phyloP scores from a whole-genome alignment of 1,139 yeast species.

The Suhomyces maxii region DNA sequence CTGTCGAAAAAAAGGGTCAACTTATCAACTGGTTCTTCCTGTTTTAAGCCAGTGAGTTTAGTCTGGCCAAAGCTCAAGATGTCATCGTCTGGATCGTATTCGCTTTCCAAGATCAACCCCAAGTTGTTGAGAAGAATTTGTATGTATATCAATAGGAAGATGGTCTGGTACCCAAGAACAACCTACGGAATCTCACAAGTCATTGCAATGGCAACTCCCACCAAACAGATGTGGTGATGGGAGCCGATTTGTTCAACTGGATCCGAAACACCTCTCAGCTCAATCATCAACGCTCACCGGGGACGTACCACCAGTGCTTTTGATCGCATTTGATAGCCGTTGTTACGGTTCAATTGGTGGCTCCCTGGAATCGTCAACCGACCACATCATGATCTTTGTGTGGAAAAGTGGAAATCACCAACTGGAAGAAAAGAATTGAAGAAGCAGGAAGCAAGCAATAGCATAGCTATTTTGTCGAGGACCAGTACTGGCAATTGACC shows the following conservation, averaged over 20 bases:
- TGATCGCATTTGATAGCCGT: too few species aligned
- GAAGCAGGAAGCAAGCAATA: too few species aligned
- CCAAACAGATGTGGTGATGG: background rate
- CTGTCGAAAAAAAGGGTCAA: conserved; percentile 2
- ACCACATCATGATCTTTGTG: too few species aligned
- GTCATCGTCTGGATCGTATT: conserved; percentile 35
- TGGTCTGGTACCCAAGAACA: background rate
- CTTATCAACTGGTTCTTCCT: background rate
- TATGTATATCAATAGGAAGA: conserved; percentile 28
- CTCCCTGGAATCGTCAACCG: too few species aligned
- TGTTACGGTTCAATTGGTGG: too few species aligned
- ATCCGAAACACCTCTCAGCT: too few species aligned
- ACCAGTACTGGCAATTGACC: too few species aligned
- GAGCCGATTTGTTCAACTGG: background rate
- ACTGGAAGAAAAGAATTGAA: too few species aligned
- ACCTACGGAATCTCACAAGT: background rate
- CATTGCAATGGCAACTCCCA: background rate
- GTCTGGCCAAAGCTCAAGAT: background rate
- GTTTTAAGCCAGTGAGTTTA: background rate
- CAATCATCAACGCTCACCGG: too few species aligned
- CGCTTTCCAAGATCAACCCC: conserved; percentile 54
- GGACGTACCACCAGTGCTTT: too few species aligned
- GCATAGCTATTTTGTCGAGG: too few species aligned
- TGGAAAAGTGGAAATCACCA: too few species aligned
- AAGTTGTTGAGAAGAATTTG: conserved; percentile 65